Evolutionary conservation across 2,329 filamentous ascomycete genomes (phyloP).

Genomic region (Septoria petroselini): DNA sequence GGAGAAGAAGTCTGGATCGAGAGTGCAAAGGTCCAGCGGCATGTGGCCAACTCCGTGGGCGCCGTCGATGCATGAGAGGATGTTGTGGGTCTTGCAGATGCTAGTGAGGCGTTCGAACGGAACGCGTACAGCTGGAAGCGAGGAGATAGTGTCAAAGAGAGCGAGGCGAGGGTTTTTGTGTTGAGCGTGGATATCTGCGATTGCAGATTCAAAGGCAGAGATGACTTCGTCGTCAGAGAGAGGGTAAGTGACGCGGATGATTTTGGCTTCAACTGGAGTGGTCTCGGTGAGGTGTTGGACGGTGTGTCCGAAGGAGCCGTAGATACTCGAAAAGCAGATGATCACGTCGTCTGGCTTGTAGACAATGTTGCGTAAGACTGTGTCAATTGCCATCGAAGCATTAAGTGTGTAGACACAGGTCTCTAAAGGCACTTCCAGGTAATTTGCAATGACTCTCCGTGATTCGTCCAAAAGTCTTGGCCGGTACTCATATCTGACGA

Average conservation of each 20-base stretch:
- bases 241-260: conserved; percentile 65
- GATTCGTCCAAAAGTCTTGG: conserved; percentile 60
- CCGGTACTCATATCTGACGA: conserved; percentile 66
- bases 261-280: conserved; percentile 48
- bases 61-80: conserved; percentile 76
- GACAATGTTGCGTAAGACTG: conserved; percentile 67
- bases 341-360: conserved; percentile 72
- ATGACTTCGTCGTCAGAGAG: conserved; percentile 66
- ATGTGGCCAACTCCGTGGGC: conserved; percentile 83
- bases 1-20: conserved; percentile 82
- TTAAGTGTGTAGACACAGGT: conserved; percentile 76
- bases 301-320: conserved; percentile 71
- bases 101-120: conserved; percentile 68
- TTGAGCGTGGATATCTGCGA: conserved; percentile 50
- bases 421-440: conserved; percentile 63
- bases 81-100: conserved; percentile 62
- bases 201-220: conserved; percentile 56
- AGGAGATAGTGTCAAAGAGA: conserved; percentile 78
- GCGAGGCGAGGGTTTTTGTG: conserved; percentile 66
- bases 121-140: conserved; percentile 71
- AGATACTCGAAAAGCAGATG: conserved; percentile 73
- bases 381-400: conserved; percentile 74
- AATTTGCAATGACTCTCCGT: conserved; percentile 60
- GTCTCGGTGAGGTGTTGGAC: conserved; percentile 69
- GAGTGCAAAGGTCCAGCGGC: conserved; percentile 59